Evolutionary conservation across 108 stramenopile genomes (phyloP).

Genomic region (Aureococcus anophagefferens): DNA sequence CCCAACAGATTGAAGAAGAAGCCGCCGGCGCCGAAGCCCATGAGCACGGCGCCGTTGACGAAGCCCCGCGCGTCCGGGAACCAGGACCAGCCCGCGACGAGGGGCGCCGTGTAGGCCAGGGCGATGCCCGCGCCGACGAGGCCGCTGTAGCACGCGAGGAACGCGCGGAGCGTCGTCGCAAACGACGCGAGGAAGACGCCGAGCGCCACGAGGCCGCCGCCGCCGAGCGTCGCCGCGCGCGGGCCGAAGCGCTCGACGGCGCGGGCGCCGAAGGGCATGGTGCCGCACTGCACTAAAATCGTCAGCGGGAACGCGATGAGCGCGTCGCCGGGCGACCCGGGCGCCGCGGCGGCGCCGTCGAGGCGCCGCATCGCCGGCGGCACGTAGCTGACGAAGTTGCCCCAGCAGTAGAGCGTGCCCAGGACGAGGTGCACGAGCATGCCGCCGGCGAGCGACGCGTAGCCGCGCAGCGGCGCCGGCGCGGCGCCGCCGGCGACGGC

Average conservation of each 20-base stretch:
- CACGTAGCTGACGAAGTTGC: slow-evolving; percentile 37
- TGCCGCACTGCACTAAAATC: slow-evolving; percentile 19
- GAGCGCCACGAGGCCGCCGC: slow-evolving; percentile 21
- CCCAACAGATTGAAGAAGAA: slow-evolving; percentile 40
- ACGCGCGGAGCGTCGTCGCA: slow-evolving; percentile 20
- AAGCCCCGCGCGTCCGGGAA: slow-evolving; percentile 37
- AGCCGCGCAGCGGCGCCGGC: too few species aligned
- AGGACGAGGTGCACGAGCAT: slow-evolving; percentile 5
- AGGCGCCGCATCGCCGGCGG: slow-evolving; percentile 18
- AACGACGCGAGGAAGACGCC: slow-evolving; percentile 32
- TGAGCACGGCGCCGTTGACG: slow-evolving; percentile 34
- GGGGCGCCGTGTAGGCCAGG: slow-evolving; percentile 45
- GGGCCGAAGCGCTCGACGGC: not conserved
- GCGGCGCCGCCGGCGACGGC: too few species aligned
- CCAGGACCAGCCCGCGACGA: slow-evolving; percentile 39
- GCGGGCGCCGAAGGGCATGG: slow-evolving; percentile 20
- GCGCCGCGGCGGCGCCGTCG: not conserved
- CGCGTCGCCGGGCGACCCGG: slow-evolving; percentile 19
- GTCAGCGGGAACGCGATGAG: slow-evolving; percentile 24
- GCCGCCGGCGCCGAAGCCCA: slow-evolving; percentile 42
- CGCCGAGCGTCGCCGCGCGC: slow-evolving; percentile 14
- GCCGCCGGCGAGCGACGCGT: slow-evolving; percentile 13
- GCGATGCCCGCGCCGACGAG: slow-evolving; percentile 40
- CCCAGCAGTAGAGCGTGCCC: slow-evolving; percentile 40
- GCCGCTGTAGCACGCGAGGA: slow-evolving; percentile 33